A percentile compares a stretch with the other conserved stretches of the same genome.
Evolutionary conservation across 371 early-diverging fungal species (phyloP).

Genomic region (Actinomortierella ambigua): DNA sequence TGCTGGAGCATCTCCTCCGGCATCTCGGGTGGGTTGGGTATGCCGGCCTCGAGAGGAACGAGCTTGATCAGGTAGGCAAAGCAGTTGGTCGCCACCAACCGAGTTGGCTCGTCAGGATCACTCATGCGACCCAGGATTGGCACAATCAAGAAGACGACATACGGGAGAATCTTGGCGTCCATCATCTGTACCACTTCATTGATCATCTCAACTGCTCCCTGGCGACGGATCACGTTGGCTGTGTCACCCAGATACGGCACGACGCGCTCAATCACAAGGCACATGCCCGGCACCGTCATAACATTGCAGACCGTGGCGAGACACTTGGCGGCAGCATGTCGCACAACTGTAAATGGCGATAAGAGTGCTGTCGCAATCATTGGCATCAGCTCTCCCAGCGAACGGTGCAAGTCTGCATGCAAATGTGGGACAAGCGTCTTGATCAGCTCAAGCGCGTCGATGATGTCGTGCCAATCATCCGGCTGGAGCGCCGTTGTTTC

Average conservation of each 20-base stretch:
- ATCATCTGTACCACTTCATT: slow-evolving; percentile 72
- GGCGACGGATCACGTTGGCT: slow-evolving; percentile 70
- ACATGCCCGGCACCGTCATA: slow-evolving; percentile 77
- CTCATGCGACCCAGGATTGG: slow-evolving; percentile 98
- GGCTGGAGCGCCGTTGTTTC: slow-evolving; percentile 26
- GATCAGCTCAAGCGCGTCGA: slow-evolving; percentile 80
- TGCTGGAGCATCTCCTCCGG: slow-evolving; percentile 76
- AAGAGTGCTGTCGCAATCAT: slow-evolving; percentile 69
- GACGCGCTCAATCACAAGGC: slow-evolving; percentile 74
- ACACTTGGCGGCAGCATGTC: slow-evolving; percentile 82
- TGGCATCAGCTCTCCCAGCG: slow-evolving; percentile 64
- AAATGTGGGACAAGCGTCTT: slow-evolving; percentile 71
- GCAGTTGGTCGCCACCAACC: slow-evolving; percentile 87
- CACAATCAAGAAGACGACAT: slow-evolving; percentile 93
- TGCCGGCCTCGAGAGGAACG: slow-evolving; percentile 89
- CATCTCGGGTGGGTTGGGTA: slow-evolving; percentile 91
- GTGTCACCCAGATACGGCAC: slow-evolving; percentile 84
- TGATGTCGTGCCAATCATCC: slow-evolving; percentile 70
- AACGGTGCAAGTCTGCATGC: slow-evolving; percentile 44
- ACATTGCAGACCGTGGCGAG: slow-evolving; percentile 75
- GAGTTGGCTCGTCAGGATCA: slow-evolving; percentile 87
- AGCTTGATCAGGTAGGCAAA: slow-evolving; percentile 95
- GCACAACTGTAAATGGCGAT: slow-evolving; percentile 76
- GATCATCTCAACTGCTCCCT: slow-evolving; percentile 86
- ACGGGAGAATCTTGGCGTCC: slow-evolving; percentile 84